Evolutionary conservation across 805 yeast genomes (phyloP), one percentile per base, ranked within the genome.

Genomic region (Allodekkera sacchari): DNA sequence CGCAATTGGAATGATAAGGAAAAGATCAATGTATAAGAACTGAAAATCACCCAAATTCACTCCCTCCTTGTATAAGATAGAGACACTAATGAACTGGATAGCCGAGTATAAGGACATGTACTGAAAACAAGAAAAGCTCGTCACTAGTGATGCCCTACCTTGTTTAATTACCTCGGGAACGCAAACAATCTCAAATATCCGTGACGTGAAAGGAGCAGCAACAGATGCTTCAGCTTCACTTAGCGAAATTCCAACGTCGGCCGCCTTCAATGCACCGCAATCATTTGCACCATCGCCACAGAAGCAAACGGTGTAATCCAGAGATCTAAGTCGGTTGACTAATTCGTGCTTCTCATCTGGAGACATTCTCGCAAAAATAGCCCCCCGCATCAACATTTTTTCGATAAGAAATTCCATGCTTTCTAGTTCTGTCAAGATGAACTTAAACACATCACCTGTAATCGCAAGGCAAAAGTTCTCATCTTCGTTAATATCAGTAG

Each of bases 201-300:
- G 69, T 1, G 95, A 84, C 0, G 99, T 92, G 54, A 92, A 92
- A 3, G 99, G 98, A 1, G 98, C 98, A 1, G 98, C 98, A 12
- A 92, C 96, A 3, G 95, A 83, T 0, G 98, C 98, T 52, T 92
- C 99, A 0, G 97, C 98, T 53, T 92, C 98, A 18, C 95, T 83
- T 29, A 92, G 61, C 0, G 97, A 89, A 13, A 92, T 76, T 12
- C 99, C 99, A 31, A 94, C 95, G 59, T 92, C 95, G 0, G 98
- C 97, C 10, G 96, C 95, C 49, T 89, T 92, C 36, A 92, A 64
- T 0, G 99, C 99, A 44, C 98, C 98, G 59, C 97, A 92, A 52
- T 92, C 99, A 57, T 92, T 92, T 5, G 99, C 99, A 42, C 99
- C 99, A 60, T 92, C 99, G 22, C 99, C 99, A 59, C 97, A 92